Conservation (phyloP, 768 basidiomycete species). For the Tylopilus sp. region DNA sequence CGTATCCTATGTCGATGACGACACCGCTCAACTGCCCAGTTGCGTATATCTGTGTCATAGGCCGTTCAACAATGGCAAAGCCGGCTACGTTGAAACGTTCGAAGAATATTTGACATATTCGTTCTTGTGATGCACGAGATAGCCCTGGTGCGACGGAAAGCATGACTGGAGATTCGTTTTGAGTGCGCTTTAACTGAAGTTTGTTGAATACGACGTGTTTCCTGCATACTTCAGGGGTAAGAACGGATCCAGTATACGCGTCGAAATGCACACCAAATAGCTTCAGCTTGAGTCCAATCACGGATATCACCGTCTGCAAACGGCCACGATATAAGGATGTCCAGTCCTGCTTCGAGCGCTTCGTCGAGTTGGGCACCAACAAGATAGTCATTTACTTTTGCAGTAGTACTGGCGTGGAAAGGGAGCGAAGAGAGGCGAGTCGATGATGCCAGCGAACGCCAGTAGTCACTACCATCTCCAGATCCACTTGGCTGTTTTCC, state of each 20-base stretch:
- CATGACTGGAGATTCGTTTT: constrained; percentile 85
- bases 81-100: constrained; percentile 90
- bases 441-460: constrained; percentile 40
- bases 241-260: neutral
- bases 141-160: constrained; percentile 66
- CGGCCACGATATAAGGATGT: constrained; percentile 77
- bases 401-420: constrained; percentile 40
- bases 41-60: constrained; percentile 81
- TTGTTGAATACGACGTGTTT: constrained; percentile 78
- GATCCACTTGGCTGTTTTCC: constrained; percentile 20
- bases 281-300: constrained; percentile 86
- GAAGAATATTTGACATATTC: constrained; percentile 81
- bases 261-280: constrained; percentile 64
- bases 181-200: constrained; percentile 72
- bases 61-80: constrained; percentile 76
- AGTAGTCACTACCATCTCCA: constrained; percentile 20
- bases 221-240: constrained; percentile 42
- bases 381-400: constrained; percentile 72
- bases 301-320: constrained; percentile 68
- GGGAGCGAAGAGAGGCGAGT: constrained; percentile 48
- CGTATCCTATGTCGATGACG: constrained; percentile 77
- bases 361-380: constrained; percentile 81
- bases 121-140: constrained; percentile 65
- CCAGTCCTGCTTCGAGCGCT: constrained; percentile 69
- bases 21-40: constrained; percentile 68